A percentile compares a stretch with the other conserved stretches of the same genome.
Evolutionary conservation across 164 flowering plant species (phyloP).

Genomic region (Macadamia integrifolia): DNA sequence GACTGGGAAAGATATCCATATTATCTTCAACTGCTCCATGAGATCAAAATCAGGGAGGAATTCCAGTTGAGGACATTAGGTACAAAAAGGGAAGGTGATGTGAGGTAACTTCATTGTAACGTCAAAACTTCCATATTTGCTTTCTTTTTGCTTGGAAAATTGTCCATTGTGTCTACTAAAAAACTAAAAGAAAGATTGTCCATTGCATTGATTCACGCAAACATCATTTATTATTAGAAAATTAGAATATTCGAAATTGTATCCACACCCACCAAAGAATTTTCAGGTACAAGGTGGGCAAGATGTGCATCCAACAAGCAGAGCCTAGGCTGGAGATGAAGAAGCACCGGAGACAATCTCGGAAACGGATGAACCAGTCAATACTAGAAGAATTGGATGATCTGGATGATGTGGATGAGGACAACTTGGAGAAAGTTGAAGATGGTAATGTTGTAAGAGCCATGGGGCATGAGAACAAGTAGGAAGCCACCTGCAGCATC

Average conservation of each 20-base stretch:
- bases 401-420: conserved; percentile 40
- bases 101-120: conserved; percentile 41
- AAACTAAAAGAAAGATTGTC: too few relatives aligned
- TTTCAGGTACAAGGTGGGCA: conserved; percentile 72
- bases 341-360: conserved; percentile 82
- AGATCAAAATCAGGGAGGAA: conserved; percentile 85
- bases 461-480: conserved; percentile 26
- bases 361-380: conserved; percentile 76
- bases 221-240: neutral
- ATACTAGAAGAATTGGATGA: conserved; percentile 56
- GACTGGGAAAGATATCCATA: conserved; percentile 93
- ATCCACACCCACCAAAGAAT: neutral
- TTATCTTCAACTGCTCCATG: conserved; percentile 90
- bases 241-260: neutral
- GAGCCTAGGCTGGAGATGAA: conserved; percentile 74
- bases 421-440: conserved; percentile 18
- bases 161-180: too few relatives aligned
- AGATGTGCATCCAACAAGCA: conserved; percentile 66
- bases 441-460: conserved; percentile 32
- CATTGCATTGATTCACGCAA: too few relatives aligned
- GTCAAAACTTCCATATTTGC: too few relatives aligned
- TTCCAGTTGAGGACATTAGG: conserved; percentile 81
- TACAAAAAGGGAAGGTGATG: conserved; percentile 83
- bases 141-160: neutral
- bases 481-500: conserved; percentile 6